phyloP scores from a whole-genome alignment of 2,329 filamentous ascomycete genomes.

The Fusarium goolgardi region DNA sequence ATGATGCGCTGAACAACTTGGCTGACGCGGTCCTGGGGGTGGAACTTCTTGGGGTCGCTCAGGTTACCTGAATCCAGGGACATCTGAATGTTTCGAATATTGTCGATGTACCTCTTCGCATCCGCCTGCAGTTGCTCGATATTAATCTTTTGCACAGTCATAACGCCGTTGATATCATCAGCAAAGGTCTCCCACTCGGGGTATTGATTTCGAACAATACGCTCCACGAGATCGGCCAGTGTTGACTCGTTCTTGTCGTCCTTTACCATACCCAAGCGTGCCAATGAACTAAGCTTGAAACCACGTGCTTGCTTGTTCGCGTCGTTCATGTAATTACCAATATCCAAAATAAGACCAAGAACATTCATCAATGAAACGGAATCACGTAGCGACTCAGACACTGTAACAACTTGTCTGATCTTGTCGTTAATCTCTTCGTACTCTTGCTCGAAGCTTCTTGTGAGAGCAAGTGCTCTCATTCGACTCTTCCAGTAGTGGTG shows the following conservation, averaged over 20 bases:
- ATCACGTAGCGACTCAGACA: constrained; percentile 89
- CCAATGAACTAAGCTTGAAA: constrained; percentile 96
- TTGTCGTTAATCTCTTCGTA: constrained; percentile 92
- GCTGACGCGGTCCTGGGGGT: constrained; percentile 93
- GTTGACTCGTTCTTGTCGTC: constrained; percentile 99
- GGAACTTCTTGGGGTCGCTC: constrained; percentile 97
- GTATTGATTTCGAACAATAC: constrained; percentile 95
- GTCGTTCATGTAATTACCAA: constrained; percentile 99
- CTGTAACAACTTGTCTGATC: constrained; percentile 84
- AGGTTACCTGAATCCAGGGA: constrained; percentile 94
- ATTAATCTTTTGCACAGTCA: constrained; percentile 88
- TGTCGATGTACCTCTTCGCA: constrained; percentile 92
- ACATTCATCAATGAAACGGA: constrained; percentile 97
- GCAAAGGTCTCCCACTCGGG: constrained; percentile 93
- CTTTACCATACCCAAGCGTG: constrained; percentile 95
- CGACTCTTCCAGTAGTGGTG: constrained; percentile 99
- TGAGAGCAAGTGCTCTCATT: constrained; percentile 90
- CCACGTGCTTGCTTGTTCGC: constrained; percentile 97
- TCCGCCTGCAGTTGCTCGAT: constrained; percentile 91
- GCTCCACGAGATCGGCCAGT: constrained; percentile 93
- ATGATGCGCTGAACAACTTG: constrained; percentile 92
- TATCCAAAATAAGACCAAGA: constrained; percentile 93
- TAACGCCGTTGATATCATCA: constrained; percentile 83
- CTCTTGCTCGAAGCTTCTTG: constrained; percentile 83
- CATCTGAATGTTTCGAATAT: constrained; percentile 91